These are phyloP conservation scores for Rhinocladiella similis DNA, from an alignment of 2,329 filamentous ascomycete genomes.

Conservation along the genomic window DNA sequence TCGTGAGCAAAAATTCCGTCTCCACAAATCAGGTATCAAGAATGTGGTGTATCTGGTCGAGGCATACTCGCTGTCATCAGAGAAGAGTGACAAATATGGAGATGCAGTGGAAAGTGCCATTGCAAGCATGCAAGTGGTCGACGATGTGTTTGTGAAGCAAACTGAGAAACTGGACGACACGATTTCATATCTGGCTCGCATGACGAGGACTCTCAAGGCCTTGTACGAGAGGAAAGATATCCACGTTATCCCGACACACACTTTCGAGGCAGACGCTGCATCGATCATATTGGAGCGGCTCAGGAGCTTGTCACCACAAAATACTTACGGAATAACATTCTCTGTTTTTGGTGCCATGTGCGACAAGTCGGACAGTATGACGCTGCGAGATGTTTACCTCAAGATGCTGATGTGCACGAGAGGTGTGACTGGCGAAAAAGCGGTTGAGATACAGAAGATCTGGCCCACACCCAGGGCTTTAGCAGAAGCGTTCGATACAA, in stretches of 20 bases:
- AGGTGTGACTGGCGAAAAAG: slow-evolving; percentile 74
- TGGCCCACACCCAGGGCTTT: slow-evolving; percentile 75
- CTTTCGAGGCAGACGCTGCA: slow-evolving; percentile 60
- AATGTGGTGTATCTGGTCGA: slow-evolving; percentile 80
- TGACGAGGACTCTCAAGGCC: slow-evolving; percentile 68
- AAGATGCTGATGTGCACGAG: slow-evolving; percentile 85
- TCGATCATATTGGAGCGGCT: slow-evolving; percentile 63
- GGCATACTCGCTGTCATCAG: slow-evolving; percentile 63
- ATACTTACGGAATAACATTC: slow-evolving; percentile 68
- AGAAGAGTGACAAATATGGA: slow-evolving; percentile 57
- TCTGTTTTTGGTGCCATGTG: slow-evolving; percentile 69
- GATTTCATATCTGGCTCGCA: slow-evolving; percentile 70
- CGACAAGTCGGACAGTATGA: slow-evolving; percentile 73
- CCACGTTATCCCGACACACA: slow-evolving; percentile 22
- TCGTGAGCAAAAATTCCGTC: slow-evolving; percentile 80
- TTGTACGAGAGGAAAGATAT: slow-evolving; percentile 51
- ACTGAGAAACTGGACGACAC: slow-evolving; percentile 76
- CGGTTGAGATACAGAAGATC: slow-evolving; percentile 74
- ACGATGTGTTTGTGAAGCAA: slow-evolving; percentile 76
- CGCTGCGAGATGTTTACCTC: slow-evolving; percentile 71
- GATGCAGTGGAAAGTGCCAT: slow-evolving; percentile 72
- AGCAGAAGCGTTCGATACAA: slow-evolving; percentile 64
- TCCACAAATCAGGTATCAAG: slow-evolving; percentile 69
- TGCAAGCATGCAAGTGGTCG: slow-evolving; percentile 73
- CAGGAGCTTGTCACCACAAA: slow-evolving; percentile 51